Conservation (phyloP, 495 filamentous ascomycete species). For the Pyrenula massariospora region DNA sequence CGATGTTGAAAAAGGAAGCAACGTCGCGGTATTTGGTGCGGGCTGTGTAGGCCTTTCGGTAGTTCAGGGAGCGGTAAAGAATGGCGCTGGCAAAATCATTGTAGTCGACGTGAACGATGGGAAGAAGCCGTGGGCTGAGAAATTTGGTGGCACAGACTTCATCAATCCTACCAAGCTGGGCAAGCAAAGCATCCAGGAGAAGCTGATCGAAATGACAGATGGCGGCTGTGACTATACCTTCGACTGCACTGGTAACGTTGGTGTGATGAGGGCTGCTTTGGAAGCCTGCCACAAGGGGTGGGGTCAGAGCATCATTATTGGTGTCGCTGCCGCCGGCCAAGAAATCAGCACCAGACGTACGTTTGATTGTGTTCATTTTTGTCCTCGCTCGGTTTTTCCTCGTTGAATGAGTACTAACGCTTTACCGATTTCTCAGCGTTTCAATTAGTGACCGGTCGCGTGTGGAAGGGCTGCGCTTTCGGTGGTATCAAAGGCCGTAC, state of each 20-base stretch:
- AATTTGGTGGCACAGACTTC: constrained; percentile 95
- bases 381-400: not conserved
- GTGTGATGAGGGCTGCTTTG: constrained; percentile 89
- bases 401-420: no score
- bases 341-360: constrained; percentile 92
- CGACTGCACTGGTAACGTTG: constrained; percentile 95
- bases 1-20: constrained; percentile 77
- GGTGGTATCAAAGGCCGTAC: constrained; percentile 95
- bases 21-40: constrained; percentile 88
- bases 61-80: constrained; percentile 86
- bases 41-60: constrained; percentile 93
- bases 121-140: constrained; percentile 85
- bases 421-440: constrained; percentile 67
- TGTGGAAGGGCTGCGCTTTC: constrained; percentile 97
- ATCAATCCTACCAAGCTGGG: constrained; percentile 81
- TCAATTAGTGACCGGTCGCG: constrained; percentile 93
- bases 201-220: constrained; percentile 96
- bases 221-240: constrained; percentile 98
- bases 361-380: constrained; percentile 33
- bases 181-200: constrained; percentile 69
- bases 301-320: constrained; percentile 97
- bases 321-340: constrained; percentile 93
- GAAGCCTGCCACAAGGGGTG: constrained; percentile 99
- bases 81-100: constrained; percentile 81
- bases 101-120: constrained; percentile 86